phyloP scores from a whole-genome alignment of 352 stramenopile species.

The Globisporangium heterothallicum region DNA sequence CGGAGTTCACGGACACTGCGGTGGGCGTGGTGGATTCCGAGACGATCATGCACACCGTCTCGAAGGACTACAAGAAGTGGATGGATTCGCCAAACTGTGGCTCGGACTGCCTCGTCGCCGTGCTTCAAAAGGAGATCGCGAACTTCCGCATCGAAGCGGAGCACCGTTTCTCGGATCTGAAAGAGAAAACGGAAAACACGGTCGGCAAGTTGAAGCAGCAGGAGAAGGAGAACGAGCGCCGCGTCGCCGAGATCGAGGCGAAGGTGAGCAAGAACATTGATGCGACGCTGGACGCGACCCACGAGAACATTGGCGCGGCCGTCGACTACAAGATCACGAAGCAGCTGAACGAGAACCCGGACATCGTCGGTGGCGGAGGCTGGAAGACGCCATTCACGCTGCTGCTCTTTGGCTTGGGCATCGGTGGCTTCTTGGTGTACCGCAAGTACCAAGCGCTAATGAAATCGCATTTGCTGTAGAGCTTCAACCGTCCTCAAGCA shows the following conservation, averaged over 20 bases:
- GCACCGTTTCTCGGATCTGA: constrained; percentile 77
- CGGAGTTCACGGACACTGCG: constrained; percentile 42
- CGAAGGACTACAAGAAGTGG: constrained; percentile 82
- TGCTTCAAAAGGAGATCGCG: constrained; percentile 71
- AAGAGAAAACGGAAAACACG: constrained; percentile 83
- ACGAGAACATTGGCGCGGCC: constrained; percentile 47
- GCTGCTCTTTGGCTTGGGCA: constrained; percentile 51
- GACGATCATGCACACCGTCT: constrained; percentile 72
- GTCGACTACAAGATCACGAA: constrained; percentile 78
- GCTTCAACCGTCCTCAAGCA: no score
- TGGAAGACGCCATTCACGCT: constrained; percentile 82
- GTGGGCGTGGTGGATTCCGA: constrained; percentile 53
- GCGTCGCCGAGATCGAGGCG: constrained; percentile 64
- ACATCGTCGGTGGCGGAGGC: constrained; percentile 38
- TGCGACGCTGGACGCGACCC: constrained; percentile 47
- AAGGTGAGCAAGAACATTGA: constrained; percentile 63
- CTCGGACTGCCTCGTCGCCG: constrained; percentile 66
- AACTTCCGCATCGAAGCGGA: constrained; percentile 82
- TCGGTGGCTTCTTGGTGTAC: constrained; percentile 51
- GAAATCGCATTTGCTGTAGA: constrained; percentile 85
- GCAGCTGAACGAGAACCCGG: constrained; percentile 65
- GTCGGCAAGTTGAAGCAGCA: constrained; percentile 71
- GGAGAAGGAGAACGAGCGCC: constrained; percentile 70
- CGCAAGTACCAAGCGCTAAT: constrained; percentile 83
- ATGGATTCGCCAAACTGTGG: constrained; percentile 75